Percentiles rank a stretch among this genome's conserved stretches.
Conservation (phyloP, 75 land plant species). For the Pseudotsuga menziesii region DNA sequence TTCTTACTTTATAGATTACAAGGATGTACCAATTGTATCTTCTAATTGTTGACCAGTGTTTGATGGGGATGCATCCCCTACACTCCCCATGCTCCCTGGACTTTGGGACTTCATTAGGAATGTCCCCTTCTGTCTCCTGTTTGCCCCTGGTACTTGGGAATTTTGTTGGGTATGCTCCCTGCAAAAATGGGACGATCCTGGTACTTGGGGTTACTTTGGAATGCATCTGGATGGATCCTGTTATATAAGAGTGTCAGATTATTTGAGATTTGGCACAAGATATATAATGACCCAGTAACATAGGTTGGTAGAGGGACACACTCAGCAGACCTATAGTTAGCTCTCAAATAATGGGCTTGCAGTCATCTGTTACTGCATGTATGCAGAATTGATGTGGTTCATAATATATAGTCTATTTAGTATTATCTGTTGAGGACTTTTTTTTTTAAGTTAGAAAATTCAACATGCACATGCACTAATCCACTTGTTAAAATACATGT, state of each 20-base stretch:
- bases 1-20: no score
- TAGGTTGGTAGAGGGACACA: background rate
- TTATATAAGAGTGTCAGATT: background rate
- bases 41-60: no score
- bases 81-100: no score
- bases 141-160: no score
- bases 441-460: background rate
- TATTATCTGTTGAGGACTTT: background rate
- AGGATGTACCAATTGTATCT: no score
- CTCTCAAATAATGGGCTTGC: background rate
- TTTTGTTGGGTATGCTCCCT: no score
- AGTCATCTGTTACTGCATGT: background rate
- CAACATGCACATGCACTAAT: background rate
- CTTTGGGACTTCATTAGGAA: no score
- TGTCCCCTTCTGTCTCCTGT: no score
- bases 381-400: background rate
- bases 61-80: no score
- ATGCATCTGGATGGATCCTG: no score
- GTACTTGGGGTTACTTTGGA: no score
- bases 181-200: no score
- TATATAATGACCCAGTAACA: conserved; percentile 1
- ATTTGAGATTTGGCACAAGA: background rate
- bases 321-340: background rate
- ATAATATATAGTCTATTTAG: background rate
- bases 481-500: background rate